Percentiles rank a stretch among this genome's conserved stretches.
Evolutionary conservation across 495 filamentous ascomycete species (phyloP).

Genomic region (Penicillium daleae): DNA sequence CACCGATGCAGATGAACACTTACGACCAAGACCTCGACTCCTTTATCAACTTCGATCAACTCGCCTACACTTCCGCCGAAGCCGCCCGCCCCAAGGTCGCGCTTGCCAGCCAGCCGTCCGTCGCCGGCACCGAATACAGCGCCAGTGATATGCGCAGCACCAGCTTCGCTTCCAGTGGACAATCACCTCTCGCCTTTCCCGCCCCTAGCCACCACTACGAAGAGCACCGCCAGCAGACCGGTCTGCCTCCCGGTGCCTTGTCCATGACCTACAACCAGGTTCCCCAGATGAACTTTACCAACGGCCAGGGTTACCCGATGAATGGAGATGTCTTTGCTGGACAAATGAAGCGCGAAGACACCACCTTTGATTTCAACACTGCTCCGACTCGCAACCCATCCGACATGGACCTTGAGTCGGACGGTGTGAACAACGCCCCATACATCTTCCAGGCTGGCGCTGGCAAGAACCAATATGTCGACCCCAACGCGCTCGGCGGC

Average conservation of each 20-base stretch:
- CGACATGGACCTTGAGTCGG: slow-evolving; percentile 60
- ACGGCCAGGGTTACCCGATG: slow-evolving; percentile 50
- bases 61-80: slow-evolving; percentile 47
- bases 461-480: slow-evolving; percentile 58
- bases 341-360: slow-evolving; percentile 57
- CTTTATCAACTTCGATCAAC: slow-evolving; percentile 56
- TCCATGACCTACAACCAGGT: slow-evolving; percentile 68
- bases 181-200: slow-evolving; percentile 62
- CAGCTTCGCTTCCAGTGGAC: slow-evolving; percentile 46
- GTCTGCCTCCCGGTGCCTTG: slow-evolving; percentile 77
- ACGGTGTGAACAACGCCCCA: slow-evolving; percentile 66
- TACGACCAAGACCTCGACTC: slow-evolving; percentile 55
- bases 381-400: slow-evolving; percentile 52
- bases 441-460: slow-evolving; percentile 46
- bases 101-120: slow-evolving; percentile 41
- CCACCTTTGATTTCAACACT: slow-evolving; percentile 57
- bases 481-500: slow-evolving; percentile 70
- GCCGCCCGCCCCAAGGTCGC: slow-evolving; percentile 44
- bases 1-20: slow-evolving; percentile 35
- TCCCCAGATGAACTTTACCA: slow-evolving; percentile 56
- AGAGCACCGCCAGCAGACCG: slow-evolving; percentile 88
- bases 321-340: slow-evolving; percentile 51
- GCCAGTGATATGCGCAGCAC: slow-evolving; percentile 43
- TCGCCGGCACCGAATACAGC: slow-evolving; percentile 45
- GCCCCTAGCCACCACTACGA: slow-evolving; percentile 93